A percentile compares a stretch with the other conserved stretches of the same genome.
These are phyloP conservation scores for Colletotrichum sp. DNA, from an alignment of 2,329 filamentous ascomycete species.

Conservation along the genomic window DNA sequence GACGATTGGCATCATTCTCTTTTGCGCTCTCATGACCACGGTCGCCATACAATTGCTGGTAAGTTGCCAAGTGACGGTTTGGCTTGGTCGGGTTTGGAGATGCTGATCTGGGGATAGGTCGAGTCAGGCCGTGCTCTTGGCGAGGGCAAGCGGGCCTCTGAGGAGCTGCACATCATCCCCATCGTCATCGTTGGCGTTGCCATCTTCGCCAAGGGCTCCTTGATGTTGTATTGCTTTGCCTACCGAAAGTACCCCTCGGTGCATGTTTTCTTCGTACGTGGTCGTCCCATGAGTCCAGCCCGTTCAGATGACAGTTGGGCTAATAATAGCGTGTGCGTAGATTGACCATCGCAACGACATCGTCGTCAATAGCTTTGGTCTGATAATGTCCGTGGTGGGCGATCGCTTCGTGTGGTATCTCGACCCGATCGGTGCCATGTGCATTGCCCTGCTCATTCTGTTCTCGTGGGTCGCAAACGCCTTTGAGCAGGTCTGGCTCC, in stretches of 20 bases:
- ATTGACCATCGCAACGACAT: conserved; percentile 64
- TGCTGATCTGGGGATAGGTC: conserved; percentile 38
- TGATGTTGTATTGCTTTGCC: conserved; percentile 61
- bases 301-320: background rate
- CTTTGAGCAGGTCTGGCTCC: conserved; percentile 65
- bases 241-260: conserved; percentile 60
- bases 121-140: conserved; percentile 61
- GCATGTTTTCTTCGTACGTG: conserved; percentile 56
- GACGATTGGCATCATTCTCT: conserved; percentile 69
- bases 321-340: conserved; percentile 23
- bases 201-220: conserved; percentile 54
- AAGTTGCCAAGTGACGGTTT: conserved; percentile 29
- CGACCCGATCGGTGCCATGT: conserved; percentile 65
- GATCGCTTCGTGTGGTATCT: conserved; percentile 62
- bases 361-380: conserved; percentile 58
- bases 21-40: conserved; percentile 70
- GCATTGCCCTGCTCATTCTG: conserved; percentile 65
- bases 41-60: conserved; percentile 67
- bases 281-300: conserved; percentile 4
- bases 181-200: conserved; percentile 59
- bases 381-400: conserved; percentile 61
- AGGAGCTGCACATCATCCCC: conserved; percentile 57
- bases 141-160: conserved; percentile 43
- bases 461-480: conserved; percentile 66
- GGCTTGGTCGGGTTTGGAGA: conserved; percentile 9